Evolutionary conservation across 768 basidiomycete genomes (phyloP), one percentile per base, ranked within the genome.

Genomic region (Gymnopilus junonius): DNA sequence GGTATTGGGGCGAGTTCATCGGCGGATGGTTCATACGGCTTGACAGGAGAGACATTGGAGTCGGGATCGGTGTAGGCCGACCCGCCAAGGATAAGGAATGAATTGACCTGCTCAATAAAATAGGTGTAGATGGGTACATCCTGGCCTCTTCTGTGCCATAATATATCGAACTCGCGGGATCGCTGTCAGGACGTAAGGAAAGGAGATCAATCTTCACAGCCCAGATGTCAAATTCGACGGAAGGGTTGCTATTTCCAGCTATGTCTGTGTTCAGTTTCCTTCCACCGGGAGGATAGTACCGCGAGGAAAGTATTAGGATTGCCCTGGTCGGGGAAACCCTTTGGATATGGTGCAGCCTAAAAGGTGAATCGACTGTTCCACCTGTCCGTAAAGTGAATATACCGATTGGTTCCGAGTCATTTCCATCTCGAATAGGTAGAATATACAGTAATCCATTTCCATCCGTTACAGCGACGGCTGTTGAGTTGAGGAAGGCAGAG

Each of bases 1-100:
- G 93, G 91, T 51, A 92, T 87, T 4, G 91, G 86, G 0, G 83
- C 87, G 1, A 89, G 75, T 68, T 94, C 93, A 45, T 90, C 88
- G 0, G 82, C 69, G 4, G 84, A 80, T 8, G 90, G 92, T 54
- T 86, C 84, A 61, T 87, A 87, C 2, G 77, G 63, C 20, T 74
- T 68, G 8, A 69, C 45, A 2, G 74, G 57, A 2, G 76, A 69
- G 21, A 75, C 70, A 21, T 71, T 76, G 37, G 82, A 68, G 11
- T 78, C 74, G 8, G 77, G 80, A 71, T 78, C 75, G 6, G 77
- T 80, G 70, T 92, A 92, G 6, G 73, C 66, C 23, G 86, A 85
- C 35, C 85, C 83, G 17, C 90, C 87, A 7, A 89, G 72, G 21
- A 92, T 70, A 66, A 91, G 74, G 70, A 87, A 86, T 1, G 82